phyloP scores from a whole-genome alignment of 1,284 basidiomycete species.

The Sanguinoderma infundibulare region DNA sequence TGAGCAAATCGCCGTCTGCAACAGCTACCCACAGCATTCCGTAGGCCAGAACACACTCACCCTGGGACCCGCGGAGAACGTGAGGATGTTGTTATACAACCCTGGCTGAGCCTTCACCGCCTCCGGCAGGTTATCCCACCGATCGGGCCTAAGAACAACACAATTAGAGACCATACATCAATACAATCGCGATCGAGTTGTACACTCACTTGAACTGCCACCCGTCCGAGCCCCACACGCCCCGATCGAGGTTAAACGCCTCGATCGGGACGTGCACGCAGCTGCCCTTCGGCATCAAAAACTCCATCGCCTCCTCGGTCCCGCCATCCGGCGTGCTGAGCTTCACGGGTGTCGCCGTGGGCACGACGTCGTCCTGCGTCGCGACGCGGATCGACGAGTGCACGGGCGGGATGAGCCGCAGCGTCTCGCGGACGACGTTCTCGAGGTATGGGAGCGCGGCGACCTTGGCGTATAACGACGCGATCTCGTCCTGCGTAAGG shows the following conservation, averaged over 20 bases:
- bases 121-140: slow-evolving; percentile 79
- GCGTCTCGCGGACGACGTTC: slow-evolving; percentile 75
- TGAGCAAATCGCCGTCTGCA: background rate
- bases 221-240: slow-evolving; percentile 76
- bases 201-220: slow-evolving; percentile 77
- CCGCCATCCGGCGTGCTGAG: slow-evolving; percentile 47
- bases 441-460: slow-evolving; percentile 75
- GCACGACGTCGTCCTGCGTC: slow-evolving; percentile 75
- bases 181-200: background rate
- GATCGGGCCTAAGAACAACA: too few species aligned
- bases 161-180: too few species aligned
- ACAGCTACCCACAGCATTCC: background rate
- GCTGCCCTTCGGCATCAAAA: slow-evolving; percentile 67
- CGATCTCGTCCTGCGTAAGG: slow-evolving; percentile 60
- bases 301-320: slow-evolving; percentile 43
- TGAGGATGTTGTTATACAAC: slow-evolving; percentile 69
- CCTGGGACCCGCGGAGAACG: slow-evolving; percentile 79
- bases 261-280: slow-evolving; percentile 79
- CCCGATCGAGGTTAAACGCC: slow-evolving; percentile 75
- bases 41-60: slow-evolving; percentile 48
- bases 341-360: slow-evolving; percentile 68
- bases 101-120: slow-evolving; percentile 64
- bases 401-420: slow-evolving; percentile 80
- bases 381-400: slow-evolving; percentile 81
- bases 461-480: slow-evolving; percentile 58